Evolutionary conservation across 495 filamentous ascomycete species (phyloP), one percentile per base, ranked within the genome.

Genomic region (Thermothielavioides terrestris): DNA sequence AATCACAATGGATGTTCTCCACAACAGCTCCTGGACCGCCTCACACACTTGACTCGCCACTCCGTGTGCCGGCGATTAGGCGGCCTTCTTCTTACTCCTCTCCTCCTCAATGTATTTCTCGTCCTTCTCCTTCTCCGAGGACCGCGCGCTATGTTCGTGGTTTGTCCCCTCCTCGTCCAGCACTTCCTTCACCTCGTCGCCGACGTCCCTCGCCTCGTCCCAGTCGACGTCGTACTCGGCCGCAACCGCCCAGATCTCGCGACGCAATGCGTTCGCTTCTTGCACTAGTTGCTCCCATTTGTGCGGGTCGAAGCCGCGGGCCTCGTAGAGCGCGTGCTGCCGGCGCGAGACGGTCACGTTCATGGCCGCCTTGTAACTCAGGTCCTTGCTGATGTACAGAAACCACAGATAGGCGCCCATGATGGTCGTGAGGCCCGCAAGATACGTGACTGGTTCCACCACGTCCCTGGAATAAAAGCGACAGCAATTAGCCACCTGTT

Each of bases 321-420:
- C 64, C 54, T 85, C 71, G 57, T 96, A 96, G 18, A 95, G 71
- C 57, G 82, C 78, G 43, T 78, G 74, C 68, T 95, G 89, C 4
- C 89, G 75, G 17, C 81, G 69, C 35, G 77, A 86, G 30, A 96
- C 83, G 1, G 89, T 94, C 49, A 89, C 77, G 59, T 92, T 92
- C 60, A 94, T 77, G 20, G 88, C 88, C 6, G 83, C 81, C 50
- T 83, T 81, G 67, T 95, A 95, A 35, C 78, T 85, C 17, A 94
- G 83, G 67, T 94, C 89, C 36, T 87, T 81, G 66, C 90, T 94
- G 63, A 94, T 85, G 65, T 90, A 94, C 10, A 97, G 74, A 59
- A 96, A 95, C 85, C 89, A 95, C 53, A 94, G 69, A 56, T 95
- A 97, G 22, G 88, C 89, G 31, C 82, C 80, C 71, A 97, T 92